phyloP scores from a whole-genome alignment of 805 yeast genomes.

The Clavispora asparagi region DNA sequence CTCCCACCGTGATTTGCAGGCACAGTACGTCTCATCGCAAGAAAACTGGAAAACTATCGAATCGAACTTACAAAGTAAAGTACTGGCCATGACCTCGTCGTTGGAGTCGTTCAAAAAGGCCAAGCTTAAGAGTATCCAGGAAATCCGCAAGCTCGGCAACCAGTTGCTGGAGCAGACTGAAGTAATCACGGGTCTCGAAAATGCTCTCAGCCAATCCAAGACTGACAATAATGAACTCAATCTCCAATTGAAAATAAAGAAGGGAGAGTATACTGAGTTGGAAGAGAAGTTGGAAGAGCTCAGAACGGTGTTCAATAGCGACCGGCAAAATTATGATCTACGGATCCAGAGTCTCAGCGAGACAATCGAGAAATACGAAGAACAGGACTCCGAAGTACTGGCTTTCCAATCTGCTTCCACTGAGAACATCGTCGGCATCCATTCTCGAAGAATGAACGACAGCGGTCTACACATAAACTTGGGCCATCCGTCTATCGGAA shows the following conservation, averaged over 20 bases:
- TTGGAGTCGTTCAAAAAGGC: conserved; percentile 22
- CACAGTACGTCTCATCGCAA: conserved; percentile 69
- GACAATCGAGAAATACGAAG: conserved; percentile 6
- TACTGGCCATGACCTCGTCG: conserved; percentile 29
- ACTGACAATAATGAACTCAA: conserved; percentile 21
- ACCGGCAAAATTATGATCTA: conserved; percentile 22
- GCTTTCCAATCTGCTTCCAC: conserved; percentile 4
- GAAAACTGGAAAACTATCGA: conserved; percentile 84
- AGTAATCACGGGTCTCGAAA: conserved; percentile 20
- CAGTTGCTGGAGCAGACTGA: conserved; percentile 12
- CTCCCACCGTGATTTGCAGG: conserved; percentile 54
- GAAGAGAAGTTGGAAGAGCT: conserved; percentile 29
- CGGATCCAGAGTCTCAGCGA: conserved; percentile 22
- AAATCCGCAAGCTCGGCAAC: conserved; percentile 24
- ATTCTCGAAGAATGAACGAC: conserved; percentile 4
- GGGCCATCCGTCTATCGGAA: conserved; percentile 6
- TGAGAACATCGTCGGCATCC: conserved; percentile 5
- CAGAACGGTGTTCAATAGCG: conserved; percentile 26
- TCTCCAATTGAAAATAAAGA: conserved; percentile 18
- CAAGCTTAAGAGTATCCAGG: conserved; percentile 27
- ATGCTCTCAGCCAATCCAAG: conserved; percentile 2
- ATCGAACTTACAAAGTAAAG: conserved; percentile 49
- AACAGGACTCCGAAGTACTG: background rate
- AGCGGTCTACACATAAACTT: conserved; percentile 14
- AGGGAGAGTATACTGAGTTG: conserved; percentile 18